Evolutionary conservation across 176 grass and related monocot genomes (phyloP), one percentile per base, ranked within the genome.

Genomic region (Oryza rufipogon): DNA sequence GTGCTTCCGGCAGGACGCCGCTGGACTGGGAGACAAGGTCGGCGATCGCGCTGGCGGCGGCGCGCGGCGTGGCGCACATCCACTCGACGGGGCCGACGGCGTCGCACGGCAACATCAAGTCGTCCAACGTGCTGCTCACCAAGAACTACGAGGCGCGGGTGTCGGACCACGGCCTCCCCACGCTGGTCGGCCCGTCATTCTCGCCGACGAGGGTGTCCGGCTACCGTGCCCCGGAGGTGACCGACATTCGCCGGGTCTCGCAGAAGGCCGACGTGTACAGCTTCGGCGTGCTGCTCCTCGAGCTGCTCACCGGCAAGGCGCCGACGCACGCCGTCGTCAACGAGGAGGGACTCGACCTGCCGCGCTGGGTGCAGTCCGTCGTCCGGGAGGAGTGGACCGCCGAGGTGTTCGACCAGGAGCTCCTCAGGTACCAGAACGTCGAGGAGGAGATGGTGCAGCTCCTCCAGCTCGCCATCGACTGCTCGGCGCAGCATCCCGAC

Each of bases 401-500:
- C 74, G 93, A 98, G 90, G 93, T 98, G 85, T 98, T 98, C 87
- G 96, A 98, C 74, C 86, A 89, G 87, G 96, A 98, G 86, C 92
- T 98, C 70, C 92, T 98, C 81, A 88, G 93, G 83, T 83, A 94
- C 77, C 89, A 95, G 42, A 95, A 83, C 83, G 87, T 90, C 9
- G 93, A 98, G 91, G 96, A 98, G 58, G 93, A 98, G 84, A 98
- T 98, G 96, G 93, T 98, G 83, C 91, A 94, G 86, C 89, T 98
- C 23, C 91, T 98, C 47, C 96, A 98, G 83, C 93, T 98, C 47
- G 96, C 93, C 19, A 98, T 98, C 82, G 96, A 98, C 78, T 98
- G 96, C 83, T 85, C 91, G 16, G 85, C 93, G 17, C 93, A 95
- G 87, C 92, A 98, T 85, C 96, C 93, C 26, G 96, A 98, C 86